phyloP scores from a whole-genome alignment of 768 basidiomycete genomes.

The Amyloporia xantha region DNA sequence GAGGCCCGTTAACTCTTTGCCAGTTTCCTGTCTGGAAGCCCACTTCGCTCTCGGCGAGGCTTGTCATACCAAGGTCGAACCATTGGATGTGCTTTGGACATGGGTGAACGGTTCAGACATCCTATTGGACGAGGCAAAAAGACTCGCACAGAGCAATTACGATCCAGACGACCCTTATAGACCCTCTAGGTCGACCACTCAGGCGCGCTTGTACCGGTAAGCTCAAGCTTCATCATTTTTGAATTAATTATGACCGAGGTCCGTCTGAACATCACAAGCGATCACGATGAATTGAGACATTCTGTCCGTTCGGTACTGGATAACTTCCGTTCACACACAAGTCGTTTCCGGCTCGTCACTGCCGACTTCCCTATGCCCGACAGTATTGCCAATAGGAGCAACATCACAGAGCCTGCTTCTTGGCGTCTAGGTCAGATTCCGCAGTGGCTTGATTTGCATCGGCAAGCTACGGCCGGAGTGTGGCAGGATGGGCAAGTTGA shows the following conservation, averaged over 20 bases:
- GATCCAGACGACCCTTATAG: conserved; percentile 18
- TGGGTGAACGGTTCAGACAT: conserved; percentile 28
- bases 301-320: conserved; percentile 28
- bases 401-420: conserved; percentile 3
- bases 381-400: conserved; percentile 3
- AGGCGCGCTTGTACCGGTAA: conserved; percentile 19
- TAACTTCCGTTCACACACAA: conserved; percentile 22
- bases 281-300: conserved; percentile 32
- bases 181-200: conserved; percentile 11
- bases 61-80: conserved; percentile 13
- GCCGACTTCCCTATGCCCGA: conserved; percentile 26
- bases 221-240: conserved; percentile 1
- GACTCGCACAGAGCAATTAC: conserved; percentile 7
- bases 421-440: conserved; percentile 32
- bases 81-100: conserved; percentile 27
- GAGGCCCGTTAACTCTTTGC: conserved; percentile 16
- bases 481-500: conserved; percentile 23
- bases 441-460: conserved; percentile 28
- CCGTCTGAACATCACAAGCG: too few relatives aligned
- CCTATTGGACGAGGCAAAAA: conserved; percentile 14
- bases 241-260: too few relatives aligned
- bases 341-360: conserved; percentile 28
- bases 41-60: conserved; percentile 15
- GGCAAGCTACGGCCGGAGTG: conserved; percentile 7
- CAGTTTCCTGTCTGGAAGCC: conserved; percentile 16